Base-by-base conservation (phyloP, 345 rosid species). In the Crucihimalaya himalaica region DNA sequence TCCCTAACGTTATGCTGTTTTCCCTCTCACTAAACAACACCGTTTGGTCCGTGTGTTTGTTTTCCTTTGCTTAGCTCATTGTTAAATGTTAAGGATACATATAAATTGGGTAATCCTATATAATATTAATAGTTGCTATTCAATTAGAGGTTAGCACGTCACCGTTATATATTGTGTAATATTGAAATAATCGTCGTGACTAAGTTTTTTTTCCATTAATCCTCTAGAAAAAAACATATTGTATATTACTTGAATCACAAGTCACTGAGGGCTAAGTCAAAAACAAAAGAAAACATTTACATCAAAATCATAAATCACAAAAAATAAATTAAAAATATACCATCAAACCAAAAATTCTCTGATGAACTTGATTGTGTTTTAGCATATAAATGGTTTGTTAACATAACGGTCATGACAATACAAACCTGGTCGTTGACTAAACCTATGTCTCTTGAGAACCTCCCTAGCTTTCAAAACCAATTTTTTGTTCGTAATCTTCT, bases 401-500 rank as follows among this genome's bases (percentile, higher is more conserved):
- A 73, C 72, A 63, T 65, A 82, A 52, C 60, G 27, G 57, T 83
- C 84, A 47, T 75, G 48, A 61, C 89, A 85, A 76, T 85, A 85
- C 51, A 85, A 85, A 20, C 89, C 86, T 5, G 89, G 89, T 64
- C 59, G 80, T 77, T 85, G 89, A 42, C 68, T 75, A 79, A 75
- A 85, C n/a, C 65, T 72, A 6, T 78, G 83, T 16, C n/a, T 73
- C 83, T 79, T 79, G 43, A 85, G 81, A 73, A 74, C 18, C 67
- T 58, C 72, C 76, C 88, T 85, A 43, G 84, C 86, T 70, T 27
- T 73, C 69, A 63, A 1, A 56, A 85, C 86, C 52, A 76, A 39
- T 0, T 70, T 43, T 45, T 55, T 63, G 71, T 76, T 76, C 3
- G 46, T 43, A 14, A 70, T 70, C 35, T 63, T 65, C 58, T 43